A percentile compares a stretch with the other conserved stretches of the same genome.
These are phyloP conservation scores for Lactifluus hygrophoroides DNA, from an alignment of 768 basidiomycete species.

Conservation along the genomic window DNA sequence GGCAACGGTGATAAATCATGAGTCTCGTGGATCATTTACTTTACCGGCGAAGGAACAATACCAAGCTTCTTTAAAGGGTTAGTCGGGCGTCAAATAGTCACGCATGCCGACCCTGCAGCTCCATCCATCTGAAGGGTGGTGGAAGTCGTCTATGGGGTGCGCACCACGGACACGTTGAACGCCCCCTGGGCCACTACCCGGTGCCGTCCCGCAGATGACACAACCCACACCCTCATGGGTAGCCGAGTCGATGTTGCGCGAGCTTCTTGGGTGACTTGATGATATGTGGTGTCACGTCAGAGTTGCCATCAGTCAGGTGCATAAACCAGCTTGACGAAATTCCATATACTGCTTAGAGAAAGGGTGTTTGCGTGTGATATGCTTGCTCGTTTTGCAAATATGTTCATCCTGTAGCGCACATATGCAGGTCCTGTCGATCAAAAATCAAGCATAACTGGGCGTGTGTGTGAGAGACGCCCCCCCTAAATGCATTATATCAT, in stretches of 20 bases:
- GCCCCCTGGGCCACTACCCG: too few species aligned
- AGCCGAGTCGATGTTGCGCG: neutral
- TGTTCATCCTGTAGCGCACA: neutral
- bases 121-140: neutral
- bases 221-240: too few species aligned
- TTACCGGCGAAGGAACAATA: neutral
- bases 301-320: neutral
- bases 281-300: neutral
- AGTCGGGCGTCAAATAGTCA: neutral
- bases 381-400: neutral
- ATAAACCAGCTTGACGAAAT: neutral
- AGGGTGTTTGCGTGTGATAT: neutral
- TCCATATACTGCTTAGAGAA: neutral
- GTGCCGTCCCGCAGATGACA: neutral
- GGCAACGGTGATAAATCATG: constrained; percentile 6
- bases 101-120: neutral
- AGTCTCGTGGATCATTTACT: constrained; percentile 1
- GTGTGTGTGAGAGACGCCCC: constrained; percentile 3
- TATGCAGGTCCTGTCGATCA: neutral
- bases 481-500: neutral
- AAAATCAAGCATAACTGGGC: neutral
- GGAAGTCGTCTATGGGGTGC: neutral
- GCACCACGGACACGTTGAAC: neutral
- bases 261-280: neutral
- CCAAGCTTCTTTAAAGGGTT: neutral